phyloP scores from a whole-genome alignment of 371 early-diverging fungal genomes.

The Mortierella sp. region DNA sequence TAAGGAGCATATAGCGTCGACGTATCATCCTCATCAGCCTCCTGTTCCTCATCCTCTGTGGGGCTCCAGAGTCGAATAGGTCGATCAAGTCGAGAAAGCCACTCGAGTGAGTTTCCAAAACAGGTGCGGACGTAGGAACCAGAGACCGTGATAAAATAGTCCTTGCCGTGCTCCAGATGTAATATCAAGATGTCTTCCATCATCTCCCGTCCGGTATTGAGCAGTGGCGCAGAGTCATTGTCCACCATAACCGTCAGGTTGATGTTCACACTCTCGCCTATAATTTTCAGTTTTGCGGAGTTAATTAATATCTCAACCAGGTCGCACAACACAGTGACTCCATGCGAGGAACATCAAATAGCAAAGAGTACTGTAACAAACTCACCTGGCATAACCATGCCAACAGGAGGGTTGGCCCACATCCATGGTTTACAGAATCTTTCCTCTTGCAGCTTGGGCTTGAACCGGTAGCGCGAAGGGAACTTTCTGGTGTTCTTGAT shows the following conservation, averaged over 20 bases:
- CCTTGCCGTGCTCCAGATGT: constrained; percentile 85
- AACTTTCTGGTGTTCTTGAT: constrained; percentile 88
- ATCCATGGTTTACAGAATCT: constrained; percentile 77
- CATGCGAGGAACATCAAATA: not conserved
- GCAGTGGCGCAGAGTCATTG: constrained; percentile 69
- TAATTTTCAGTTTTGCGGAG: constrained; percentile 47
- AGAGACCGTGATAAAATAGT: constrained; percentile 84
- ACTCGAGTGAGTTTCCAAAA: constrained; percentile 80
- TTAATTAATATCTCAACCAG: not conserved
- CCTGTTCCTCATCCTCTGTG: constrained; percentile 34
- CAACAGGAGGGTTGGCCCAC: constrained; percentile 72
- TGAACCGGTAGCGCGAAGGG: constrained; percentile 78
- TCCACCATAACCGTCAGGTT: constrained; percentile 81
- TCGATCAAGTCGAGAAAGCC: constrained; percentile 69
- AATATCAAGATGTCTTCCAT: constrained; percentile 88
- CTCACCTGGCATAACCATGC: constrained; percentile 79
- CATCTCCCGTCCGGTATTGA: constrained; percentile 76
- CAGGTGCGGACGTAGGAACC: constrained; percentile 82
- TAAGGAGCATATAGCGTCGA: constrained; percentile 30
- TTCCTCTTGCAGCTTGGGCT: constrained; percentile 72
- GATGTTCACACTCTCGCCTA: constrained; percentile 68
- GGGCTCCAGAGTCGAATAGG: constrained; percentile 65
- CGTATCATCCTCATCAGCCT: constrained; percentile 43
- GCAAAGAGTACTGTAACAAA: not conserved
- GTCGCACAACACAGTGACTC: not conserved